A percentile compares a stretch with the other conserved stretches of the same genome.
phyloP scores from a whole-genome alignment of 495 filamentous ascomycete species.

The Thozetella sp. region DNA sequence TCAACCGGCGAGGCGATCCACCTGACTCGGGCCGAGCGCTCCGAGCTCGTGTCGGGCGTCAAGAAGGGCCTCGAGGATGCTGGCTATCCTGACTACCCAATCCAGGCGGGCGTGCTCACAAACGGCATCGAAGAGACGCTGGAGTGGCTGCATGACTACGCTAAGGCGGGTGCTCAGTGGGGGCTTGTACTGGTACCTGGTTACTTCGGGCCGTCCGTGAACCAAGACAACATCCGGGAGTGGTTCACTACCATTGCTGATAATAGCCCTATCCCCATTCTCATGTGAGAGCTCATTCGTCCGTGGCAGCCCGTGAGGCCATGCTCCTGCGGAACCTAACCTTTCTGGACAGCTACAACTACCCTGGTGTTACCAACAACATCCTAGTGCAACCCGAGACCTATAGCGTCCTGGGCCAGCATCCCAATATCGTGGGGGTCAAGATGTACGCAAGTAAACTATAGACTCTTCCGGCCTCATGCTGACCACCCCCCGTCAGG shows the following conservation, averaged over 20 bases:
- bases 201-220: constrained; percentile 52
- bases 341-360: constrained; percentile 50
- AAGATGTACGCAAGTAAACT: constrained; percentile 52
- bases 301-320: not conserved
- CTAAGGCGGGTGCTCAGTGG: constrained; percentile 63
- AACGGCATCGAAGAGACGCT: constrained; percentile 66
- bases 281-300: constrained; percentile 46
- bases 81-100: constrained; percentile 62
- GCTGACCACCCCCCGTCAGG: too few species aligned
- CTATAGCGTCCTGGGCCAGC: constrained; percentile 51
- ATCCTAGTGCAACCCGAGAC: constrained; percentile 56
- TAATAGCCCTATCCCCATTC: constrained; percentile 51
- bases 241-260: constrained; percentile 60
- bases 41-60: constrained; percentile 52
- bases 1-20: constrained; percentile 72
- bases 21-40: constrained; percentile 60
- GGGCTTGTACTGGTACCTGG: constrained; percentile 61
- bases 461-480: too few species aligned
- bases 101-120: constrained; percentile 69
- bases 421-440: constrained; percentile 66
- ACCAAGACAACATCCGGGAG: constrained; percentile 47
- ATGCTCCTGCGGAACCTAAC: constrained; percentile 22
- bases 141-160: constrained; percentile 55
- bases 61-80: constrained; percentile 52
- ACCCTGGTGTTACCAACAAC: constrained; percentile 66